Base-by-base conservation (phyloP, 768 basidiomycete genomes). In the Tricholoma bakamatsutake region DNA sequence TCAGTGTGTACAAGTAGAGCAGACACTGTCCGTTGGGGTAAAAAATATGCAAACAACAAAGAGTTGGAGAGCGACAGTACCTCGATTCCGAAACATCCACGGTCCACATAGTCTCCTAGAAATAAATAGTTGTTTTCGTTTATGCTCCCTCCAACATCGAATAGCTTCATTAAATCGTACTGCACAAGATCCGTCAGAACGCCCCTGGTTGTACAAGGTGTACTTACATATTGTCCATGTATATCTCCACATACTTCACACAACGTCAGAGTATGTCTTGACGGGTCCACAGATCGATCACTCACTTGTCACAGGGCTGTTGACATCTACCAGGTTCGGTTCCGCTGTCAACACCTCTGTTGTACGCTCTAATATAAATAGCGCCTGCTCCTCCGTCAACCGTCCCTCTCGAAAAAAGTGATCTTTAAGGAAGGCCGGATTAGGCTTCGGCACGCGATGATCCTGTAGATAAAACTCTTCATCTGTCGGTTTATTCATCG, bases 121-220 rank as follows among this genome's bases (percentile, higher is more conserved):
- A 98, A 98, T 43, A 97, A 76, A 75, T 98, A 98, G 17, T 84
- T 78, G 57, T 87, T 97, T 34, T 96, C 88, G 13, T 74, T 69
- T 47, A 93, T 78, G 59, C 82, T 83, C 2, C 96, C 96, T 30
- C 96, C 96, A 31, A 98, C 87, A 64, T 97, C 95, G 63, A 98
- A 94, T 39, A 98, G 79, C 72, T 98, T 97, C 92, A 98, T 96
- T 57, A 98, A 78, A 72, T 98, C 96, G 69, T 94, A 98, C 93
- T 98, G 64, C 28, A 48, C 24, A 34, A 9, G 4, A 28, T 33
- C 17, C 33, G 39, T 54, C 45, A 54, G 34, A 50, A 37, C 13
- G n/a, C 9, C 5, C 43, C 34, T 15, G 8, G 24, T 30, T 40
- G 11, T 30, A 57, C 13, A 21, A 31, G 17, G 39, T 21, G 57